Percentiles rank a stretch among this genome's conserved stretches.
These are phyloP conservation scores for Malus hybrid DNA, from an alignment of 331 rosid genomes.

Conservation along the genomic window DNA sequence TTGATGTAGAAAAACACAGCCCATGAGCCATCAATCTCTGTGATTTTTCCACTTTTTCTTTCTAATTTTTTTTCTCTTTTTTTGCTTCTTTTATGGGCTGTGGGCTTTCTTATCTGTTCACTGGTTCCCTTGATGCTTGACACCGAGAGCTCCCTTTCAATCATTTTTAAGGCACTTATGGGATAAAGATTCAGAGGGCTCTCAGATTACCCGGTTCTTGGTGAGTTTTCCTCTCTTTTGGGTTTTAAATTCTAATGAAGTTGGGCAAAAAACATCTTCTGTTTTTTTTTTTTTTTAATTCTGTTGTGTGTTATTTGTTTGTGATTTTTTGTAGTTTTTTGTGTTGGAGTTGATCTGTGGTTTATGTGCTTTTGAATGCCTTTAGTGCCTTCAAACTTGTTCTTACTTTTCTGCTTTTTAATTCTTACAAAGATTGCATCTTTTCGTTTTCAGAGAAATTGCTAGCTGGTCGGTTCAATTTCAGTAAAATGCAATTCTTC, in stretches of 20 bases:
- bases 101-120: constrained; percentile 20
- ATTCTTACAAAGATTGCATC: constrained; percentile 8
- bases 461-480: constrained; percentile 4
- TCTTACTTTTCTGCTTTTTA: constrained; percentile 11
- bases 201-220: constrained; percentile 20
- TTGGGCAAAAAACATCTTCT: constrained; percentile 1
- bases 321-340: constrained; percentile 5
- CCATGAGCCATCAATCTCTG: not conserved
- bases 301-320: not conserved
- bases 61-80: not conserved
- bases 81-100: constrained; percentile 24
- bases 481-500: constrained; percentile 3
- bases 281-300: not conserved
- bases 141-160: constrained; percentile 49
- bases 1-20: constrained; percentile 3
- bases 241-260: not conserved
- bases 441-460: constrained; percentile 1
- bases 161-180: constrained; percentile 33
- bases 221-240: constrained; percentile 27
- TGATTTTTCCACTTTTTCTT: not conserved
- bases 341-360: constrained; percentile 24
- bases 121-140: constrained; percentile 76
- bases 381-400: not conserved
- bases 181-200: constrained; percentile 27
- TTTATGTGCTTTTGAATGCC: constrained; percentile 22